These are phyloP conservation scores for Fusarium pseudonygamai DNA, from an alignment of 2,329 filamentous ascomycete genomes.

Conservation along the genomic window DNA sequence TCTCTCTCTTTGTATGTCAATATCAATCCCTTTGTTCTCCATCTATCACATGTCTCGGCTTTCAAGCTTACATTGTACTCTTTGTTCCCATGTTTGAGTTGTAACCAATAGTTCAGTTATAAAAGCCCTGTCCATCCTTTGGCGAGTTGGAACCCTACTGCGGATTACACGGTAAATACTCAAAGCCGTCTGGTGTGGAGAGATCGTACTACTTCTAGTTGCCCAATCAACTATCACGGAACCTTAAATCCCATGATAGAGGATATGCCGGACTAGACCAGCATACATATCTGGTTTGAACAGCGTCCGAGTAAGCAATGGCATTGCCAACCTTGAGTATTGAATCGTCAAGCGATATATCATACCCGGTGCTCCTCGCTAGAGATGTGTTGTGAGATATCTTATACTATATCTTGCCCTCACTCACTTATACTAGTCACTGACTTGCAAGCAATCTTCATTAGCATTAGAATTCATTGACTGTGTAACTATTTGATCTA, in stretches of 20 bases:
- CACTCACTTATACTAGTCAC: not conserved
- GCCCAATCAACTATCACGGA: slow-evolving; percentile 35
- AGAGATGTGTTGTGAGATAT: no score
- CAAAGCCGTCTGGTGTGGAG: not conserved
- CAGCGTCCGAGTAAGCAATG: no score
- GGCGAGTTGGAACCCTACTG: not conserved
- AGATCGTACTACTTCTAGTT: slow-evolving; percentile 24
- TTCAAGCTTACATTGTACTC: not conserved
- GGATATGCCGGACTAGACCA: not conserved
- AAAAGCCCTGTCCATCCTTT: not conserved
- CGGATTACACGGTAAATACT: not conserved
- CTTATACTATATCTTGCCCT: not conserved
- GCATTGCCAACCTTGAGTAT: not conserved
- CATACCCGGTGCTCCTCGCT: no score
- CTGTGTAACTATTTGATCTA: slow-evolving; percentile 9
- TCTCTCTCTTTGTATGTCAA: not conserved
- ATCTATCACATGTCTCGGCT: not conserved
- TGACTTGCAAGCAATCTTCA: not conserved
- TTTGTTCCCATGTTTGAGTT: slow-evolving; percentile 11
- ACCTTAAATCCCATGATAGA: not conserved
- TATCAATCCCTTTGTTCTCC: not conserved
- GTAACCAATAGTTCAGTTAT: not conserved
- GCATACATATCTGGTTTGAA: not conserved
- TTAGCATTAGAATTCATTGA: slow-evolving; percentile 33
- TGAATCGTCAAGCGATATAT: not conserved